A percentile compares a stretch with the other conserved stretches of the same genome.
These are phyloP conservation scores for Colletotrichum phormii DNA, from an alignment of 2,329 filamentous ascomycete genomes.

Conservation along the genomic window DNA sequence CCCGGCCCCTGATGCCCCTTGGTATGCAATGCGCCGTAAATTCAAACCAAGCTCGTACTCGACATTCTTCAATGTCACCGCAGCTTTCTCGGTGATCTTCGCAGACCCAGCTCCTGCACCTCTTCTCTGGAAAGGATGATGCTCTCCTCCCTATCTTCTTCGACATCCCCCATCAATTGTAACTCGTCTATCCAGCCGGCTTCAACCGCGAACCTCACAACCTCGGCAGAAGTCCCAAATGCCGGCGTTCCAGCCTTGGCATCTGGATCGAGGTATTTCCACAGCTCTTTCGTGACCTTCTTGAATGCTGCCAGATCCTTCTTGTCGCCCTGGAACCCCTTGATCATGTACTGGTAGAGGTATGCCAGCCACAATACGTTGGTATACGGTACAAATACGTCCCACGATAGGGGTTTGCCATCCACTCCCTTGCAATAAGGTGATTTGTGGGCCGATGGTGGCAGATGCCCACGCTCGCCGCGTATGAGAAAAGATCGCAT, in stretches of 20 bases:
- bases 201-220: constrained; percentile 68
- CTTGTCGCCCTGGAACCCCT: constrained; percentile 59
- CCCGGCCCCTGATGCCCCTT: background rate
- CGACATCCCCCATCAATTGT: constrained; percentile 56
- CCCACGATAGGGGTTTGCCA: constrained; percentile 63
- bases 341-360: constrained; percentile 65
- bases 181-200: constrained; percentile 67
- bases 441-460: constrained; percentile 57
- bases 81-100: constrained; percentile 12
- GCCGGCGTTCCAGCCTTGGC: constrained; percentile 59
- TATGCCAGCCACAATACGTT: constrained; percentile 76
- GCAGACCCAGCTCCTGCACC: constrained; percentile 33
- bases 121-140: constrained; percentile 51
- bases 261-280: constrained; percentile 64
- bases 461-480: constrained; percentile 62
- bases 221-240: constrained; percentile 66
- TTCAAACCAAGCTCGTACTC: background rate
- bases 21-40: constrained; percentile 1
- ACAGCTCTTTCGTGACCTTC: constrained; percentile 63
- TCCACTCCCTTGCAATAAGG: constrained; percentile 54
- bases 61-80: background rate
- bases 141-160: constrained; percentile 52
- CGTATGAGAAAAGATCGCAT: constrained; percentile 69
- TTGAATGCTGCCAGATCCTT: constrained; percentile 59
- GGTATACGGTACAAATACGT: constrained; percentile 67